Conservation (phyloP, 495 filamentous ascomycete genomes). For the Choiromyces venosus region DNA sequence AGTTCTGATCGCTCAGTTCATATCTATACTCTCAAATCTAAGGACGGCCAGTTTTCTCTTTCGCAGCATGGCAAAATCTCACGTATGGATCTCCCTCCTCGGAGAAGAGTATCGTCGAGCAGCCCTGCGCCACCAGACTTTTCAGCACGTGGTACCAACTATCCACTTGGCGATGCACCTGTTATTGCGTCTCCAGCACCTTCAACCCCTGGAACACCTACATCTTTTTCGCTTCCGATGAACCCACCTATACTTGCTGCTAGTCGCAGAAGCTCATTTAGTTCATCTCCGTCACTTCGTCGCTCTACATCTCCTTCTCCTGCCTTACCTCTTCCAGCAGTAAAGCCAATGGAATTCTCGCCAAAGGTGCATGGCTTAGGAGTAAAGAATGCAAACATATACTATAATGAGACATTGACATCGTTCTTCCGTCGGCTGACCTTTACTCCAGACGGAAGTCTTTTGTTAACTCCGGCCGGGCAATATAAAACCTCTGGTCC, state of each 20-base stretch:
- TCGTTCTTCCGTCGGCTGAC: constrained; percentile 95
- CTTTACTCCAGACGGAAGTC: constrained; percentile 90
- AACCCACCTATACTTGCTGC: constrained; percentile 90
- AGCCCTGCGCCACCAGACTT: constrained; percentile 90
- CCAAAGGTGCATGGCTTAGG: constrained; percentile 67
- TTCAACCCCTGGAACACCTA: constrained; percentile 92
- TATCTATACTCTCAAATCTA: constrained; percentile 91
- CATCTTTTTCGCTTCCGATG: constrained; percentile 85
- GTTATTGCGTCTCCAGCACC: constrained; percentile 63
- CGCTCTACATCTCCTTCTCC: constrained; percentile 93
- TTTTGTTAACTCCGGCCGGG: constrained; percentile 91
- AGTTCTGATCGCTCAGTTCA: constrained; percentile 97
- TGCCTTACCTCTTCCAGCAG: constrained; percentile 87
- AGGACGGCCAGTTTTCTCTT: constrained; percentile 93
- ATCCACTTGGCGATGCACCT: constrained; percentile 34
- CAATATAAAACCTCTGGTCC: constrained; percentile 83
- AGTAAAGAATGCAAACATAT: constrained; percentile 78
- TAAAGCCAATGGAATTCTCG: constrained; percentile 89
- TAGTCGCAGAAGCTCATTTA: constrained; percentile 90
- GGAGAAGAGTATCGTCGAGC: constrained; percentile 76
- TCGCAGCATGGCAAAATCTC: constrained; percentile 63
- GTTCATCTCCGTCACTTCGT: constrained; percentile 75
- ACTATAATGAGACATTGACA: constrained; percentile 94
- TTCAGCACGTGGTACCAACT: constrained; percentile 44
- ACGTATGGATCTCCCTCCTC: constrained; percentile 81